Conservation (phyloP, 1,139 yeast species). For the Trichomonascaceae sp. region DNA sequence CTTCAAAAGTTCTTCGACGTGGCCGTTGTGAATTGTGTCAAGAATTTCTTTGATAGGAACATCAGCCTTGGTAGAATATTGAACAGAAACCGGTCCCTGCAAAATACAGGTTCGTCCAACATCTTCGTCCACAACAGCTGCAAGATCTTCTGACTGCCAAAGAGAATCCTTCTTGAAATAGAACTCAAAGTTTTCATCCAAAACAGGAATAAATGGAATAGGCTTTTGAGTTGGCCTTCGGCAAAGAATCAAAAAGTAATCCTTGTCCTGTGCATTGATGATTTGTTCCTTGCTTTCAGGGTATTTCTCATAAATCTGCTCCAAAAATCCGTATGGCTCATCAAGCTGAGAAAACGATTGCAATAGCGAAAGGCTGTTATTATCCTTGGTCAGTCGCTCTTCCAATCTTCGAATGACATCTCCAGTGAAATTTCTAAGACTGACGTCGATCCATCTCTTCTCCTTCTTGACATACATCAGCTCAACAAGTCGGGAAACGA, state of each 20-base stretch:
- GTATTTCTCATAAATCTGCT: conserved; percentile 57
- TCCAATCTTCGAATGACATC: conserved; percentile 88
- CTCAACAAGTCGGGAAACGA: conserved; percentile 80
- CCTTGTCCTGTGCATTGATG: conserved; percentile 92
- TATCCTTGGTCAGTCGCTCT: conserved; percentile 75
- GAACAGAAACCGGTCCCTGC: conserved; percentile 98
- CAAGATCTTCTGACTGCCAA: conserved; percentile 98
- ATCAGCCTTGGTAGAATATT: conserved; percentile 75
- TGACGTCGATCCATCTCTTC: conserved; percentile 78
- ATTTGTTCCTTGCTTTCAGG: conserved; percentile 74
- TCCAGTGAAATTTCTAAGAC: conserved; percentile 84
- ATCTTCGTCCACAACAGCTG: conserved; percentile 92
- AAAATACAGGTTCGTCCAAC: conserved; percentile 97
- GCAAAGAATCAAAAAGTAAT: conserved; percentile 81
- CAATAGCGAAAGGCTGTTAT: conserved; percentile 51
- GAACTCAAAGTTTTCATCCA: conserved; percentile 89
- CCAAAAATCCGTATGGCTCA: conserved; percentile 56
- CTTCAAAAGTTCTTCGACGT: conserved; percentile 60
- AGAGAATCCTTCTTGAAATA: conserved; percentile 97
- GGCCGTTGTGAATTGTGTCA: conserved; percentile 87
- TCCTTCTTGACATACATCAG: conserved; percentile 79
- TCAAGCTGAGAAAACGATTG: conserved; percentile 68
- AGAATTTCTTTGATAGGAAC: conserved; percentile 90
- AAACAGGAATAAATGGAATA: conserved; percentile 92
- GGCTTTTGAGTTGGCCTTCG: conserved; percentile 89